phyloP scores from a whole-genome alignment of 1,139 yeast species.

The Yarrowia galli region DNA sequence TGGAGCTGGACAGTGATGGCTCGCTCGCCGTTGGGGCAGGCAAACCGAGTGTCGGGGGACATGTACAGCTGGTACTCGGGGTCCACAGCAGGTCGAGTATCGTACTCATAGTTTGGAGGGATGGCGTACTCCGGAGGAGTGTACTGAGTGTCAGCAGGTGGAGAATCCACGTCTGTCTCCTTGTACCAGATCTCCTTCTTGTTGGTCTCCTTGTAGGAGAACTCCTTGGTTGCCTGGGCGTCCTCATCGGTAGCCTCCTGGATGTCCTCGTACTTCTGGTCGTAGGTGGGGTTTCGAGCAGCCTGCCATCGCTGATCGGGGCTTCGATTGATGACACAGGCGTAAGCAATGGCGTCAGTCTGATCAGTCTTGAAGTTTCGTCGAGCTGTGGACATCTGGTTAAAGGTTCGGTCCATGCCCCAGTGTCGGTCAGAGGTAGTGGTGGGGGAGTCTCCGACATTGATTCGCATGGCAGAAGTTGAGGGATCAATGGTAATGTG shows the following conservation, averaged over 20 bases:
- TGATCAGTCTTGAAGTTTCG: slow-evolving; percentile 27
- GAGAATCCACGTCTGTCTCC: slow-evolving; percentile 6
- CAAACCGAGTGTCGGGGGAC: slow-evolving; percentile 24
- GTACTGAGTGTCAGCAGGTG: neutral
- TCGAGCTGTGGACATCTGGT: slow-evolving; percentile 25
- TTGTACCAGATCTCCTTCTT: slow-evolving; percentile 25
- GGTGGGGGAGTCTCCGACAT: slow-evolving; percentile 20
- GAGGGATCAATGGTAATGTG: slow-evolving; percentile 21
- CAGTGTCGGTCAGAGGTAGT: slow-evolving; percentile 20
- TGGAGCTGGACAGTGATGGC: slow-evolving; percentile 26
- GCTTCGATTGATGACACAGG: slow-evolving; percentile 5
- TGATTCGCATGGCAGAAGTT: slow-evolving; percentile 17
- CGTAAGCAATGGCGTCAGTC: slow-evolving; percentile 30
- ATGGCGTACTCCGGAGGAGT: slow-evolving; percentile 10
- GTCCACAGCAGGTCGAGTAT: slow-evolving; percentile 18
- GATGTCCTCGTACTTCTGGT: slow-evolving; percentile 15
- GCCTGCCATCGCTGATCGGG: slow-evolving; percentile 21
- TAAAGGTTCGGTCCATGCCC: slow-evolving; percentile 24
- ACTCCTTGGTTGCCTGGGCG: slow-evolving; percentile 13
- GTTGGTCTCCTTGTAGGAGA: slow-evolving; percentile 18
- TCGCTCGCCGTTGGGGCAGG: slow-evolving; percentile 30
- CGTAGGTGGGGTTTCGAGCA: slow-evolving; percentile 16
- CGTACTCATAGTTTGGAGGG: slow-evolving; percentile 7
- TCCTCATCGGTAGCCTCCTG: neutral
- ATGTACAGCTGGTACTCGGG: slow-evolving; percentile 37